phyloP scores from a whole-genome alignment of 169 alveolate genomes.

The Pseudocohnilembus persalinus region DNA sequence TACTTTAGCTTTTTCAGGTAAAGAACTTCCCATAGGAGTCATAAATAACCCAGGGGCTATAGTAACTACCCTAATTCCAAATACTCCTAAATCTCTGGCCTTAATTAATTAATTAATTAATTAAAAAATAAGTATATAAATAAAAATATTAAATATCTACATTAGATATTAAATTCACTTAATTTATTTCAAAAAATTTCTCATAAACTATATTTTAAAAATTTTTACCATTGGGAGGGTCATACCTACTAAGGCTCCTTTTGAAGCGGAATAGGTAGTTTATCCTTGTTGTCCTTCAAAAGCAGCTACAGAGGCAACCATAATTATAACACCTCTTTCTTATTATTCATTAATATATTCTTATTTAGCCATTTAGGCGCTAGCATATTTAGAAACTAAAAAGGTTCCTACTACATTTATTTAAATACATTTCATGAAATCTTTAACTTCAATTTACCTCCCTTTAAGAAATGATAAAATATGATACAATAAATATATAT shows the following conservation, averaged over 20 bases:
- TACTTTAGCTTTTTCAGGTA: constrained; percentile 40
- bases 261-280: constrained; percentile 70
- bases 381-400: constrained; percentile 63
- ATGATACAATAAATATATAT: no score
- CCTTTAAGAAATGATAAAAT: not conserved
- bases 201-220: no score
- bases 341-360: constrained; percentile 35
- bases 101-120: no score
- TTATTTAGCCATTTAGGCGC: constrained; percentile 50
- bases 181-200: no score
- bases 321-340: constrained; percentile 77
- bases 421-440: constrained; percentile 49
- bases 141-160: no score
- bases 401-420: constrained; percentile 75
- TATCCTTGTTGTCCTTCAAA: constrained; percentile 79
- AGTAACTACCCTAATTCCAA: constrained; percentile 74
- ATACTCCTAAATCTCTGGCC: constrained; percentile 84
- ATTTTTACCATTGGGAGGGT: constrained; percentile 37
- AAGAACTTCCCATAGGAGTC: constrained; percentile 67
- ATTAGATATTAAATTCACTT: no score
- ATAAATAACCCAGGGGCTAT: constrained; percentile 78
- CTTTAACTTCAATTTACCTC: constrained; percentile 2
- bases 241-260: constrained; percentile 71
- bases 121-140: no score
- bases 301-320: constrained; percentile 77